A percentile compares a stretch with the other conserved stretches of the same genome.
Evolutionary conservation across 306 rosid genomes (phyloP).

Genomic region (Sindora glabra): DNA sequence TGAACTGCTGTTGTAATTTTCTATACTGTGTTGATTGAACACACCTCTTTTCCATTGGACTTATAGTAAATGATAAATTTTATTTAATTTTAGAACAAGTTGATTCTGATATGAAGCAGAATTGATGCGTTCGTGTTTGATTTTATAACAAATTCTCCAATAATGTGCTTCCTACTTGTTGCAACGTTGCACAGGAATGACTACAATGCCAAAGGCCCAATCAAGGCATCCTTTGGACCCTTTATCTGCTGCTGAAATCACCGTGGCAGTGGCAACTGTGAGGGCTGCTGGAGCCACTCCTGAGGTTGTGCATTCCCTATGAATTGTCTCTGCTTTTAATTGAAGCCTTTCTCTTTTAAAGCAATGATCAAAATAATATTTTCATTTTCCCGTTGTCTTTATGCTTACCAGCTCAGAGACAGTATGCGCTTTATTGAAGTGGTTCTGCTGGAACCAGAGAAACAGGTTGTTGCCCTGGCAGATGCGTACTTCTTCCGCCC

Average conservation of each 20-base stretch:
- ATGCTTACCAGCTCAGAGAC: slow-evolving; percentile 64
- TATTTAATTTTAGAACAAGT: background rate
- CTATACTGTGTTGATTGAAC: too few relatives aligned
- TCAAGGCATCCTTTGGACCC: slow-evolving; percentile 90
- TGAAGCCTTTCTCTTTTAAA: background rate
- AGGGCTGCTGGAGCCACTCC: slow-evolving; percentile 94
- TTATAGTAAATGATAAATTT: too few relatives aligned
- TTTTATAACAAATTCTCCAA: background rate
- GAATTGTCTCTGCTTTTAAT: too few relatives aligned
- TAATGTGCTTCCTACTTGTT: slow-evolving; percentile 1
- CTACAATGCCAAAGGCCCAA: slow-evolving; percentile 64
- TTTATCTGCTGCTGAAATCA: slow-evolving; percentile 73
- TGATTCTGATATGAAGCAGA: background rate
- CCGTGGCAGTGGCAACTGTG: slow-evolving; percentile 86
- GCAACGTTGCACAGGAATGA: slow-evolving; percentile 35
- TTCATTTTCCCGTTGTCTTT: background rate
- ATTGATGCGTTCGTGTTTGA: background rate
- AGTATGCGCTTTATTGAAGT: slow-evolving; percentile 87
- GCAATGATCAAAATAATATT: slow-evolving; percentile 11
- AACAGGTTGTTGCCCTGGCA: slow-evolving; percentile 80
- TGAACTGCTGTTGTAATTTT: too few relatives aligned
- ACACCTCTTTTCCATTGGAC: too few relatives aligned
- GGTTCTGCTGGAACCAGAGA: slow-evolving; percentile 72
- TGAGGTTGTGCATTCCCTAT: too few relatives aligned
- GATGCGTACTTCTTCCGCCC: slow-evolving; percentile 95